Percentiles rank a stretch among this genome's conserved stretches.
Conservation (phyloP, 2,329 filamentous ascomycete species). For the Pseudonectria buxi region DNA sequence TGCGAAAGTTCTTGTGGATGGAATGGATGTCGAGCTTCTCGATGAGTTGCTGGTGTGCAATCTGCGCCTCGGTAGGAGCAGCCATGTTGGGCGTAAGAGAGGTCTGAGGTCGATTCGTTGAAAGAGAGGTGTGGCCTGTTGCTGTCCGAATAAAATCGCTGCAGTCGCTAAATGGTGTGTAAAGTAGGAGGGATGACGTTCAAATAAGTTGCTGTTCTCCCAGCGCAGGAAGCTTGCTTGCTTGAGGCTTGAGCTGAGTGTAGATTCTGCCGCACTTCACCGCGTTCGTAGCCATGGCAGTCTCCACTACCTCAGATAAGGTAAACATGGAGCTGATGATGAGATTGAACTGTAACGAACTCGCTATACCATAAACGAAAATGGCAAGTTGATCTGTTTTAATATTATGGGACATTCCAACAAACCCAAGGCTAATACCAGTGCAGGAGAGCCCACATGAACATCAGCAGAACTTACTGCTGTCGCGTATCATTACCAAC, state of each 20-base stretch:
- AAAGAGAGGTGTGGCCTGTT: not conserved
- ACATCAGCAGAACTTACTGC: slow-evolving; percentile 88
- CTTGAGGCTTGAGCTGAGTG: slow-evolving; percentile 5
- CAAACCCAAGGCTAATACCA: not conserved
- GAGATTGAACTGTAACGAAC: too few relatives aligned
- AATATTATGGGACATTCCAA: not conserved
- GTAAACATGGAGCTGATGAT: too few relatives aligned
- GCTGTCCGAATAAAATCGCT: not conserved
- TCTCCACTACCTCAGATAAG: too few relatives aligned
- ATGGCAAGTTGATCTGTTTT: too few relatives aligned
- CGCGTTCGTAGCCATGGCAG: slow-evolving; percentile 11
- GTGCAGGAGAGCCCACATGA: slow-evolving; percentile 87
- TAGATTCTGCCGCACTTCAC: slow-evolving; percentile 30
- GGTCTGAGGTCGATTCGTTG: slow-evolving; percentile 25
- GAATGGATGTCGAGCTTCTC: slow-evolving; percentile 87
- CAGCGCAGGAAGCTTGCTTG: too few relatives aligned
- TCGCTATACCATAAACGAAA: too few relatives aligned
- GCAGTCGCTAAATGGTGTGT: not conserved
- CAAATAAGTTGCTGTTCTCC: not conserved
- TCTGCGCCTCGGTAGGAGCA: slow-evolving; percentile 63
- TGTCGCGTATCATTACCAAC: slow-evolving; percentile 94
- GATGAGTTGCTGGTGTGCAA: slow-evolving; percentile 79
- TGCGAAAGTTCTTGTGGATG: slow-evolving; percentile 84
- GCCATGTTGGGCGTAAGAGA: slow-evolving; percentile 55
- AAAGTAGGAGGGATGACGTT: slow-evolving; percentile 1